Evolutionary conservation across 805 yeast species (phyloP).

Genomic region (Wickerhamiella lipophila): DNA sequence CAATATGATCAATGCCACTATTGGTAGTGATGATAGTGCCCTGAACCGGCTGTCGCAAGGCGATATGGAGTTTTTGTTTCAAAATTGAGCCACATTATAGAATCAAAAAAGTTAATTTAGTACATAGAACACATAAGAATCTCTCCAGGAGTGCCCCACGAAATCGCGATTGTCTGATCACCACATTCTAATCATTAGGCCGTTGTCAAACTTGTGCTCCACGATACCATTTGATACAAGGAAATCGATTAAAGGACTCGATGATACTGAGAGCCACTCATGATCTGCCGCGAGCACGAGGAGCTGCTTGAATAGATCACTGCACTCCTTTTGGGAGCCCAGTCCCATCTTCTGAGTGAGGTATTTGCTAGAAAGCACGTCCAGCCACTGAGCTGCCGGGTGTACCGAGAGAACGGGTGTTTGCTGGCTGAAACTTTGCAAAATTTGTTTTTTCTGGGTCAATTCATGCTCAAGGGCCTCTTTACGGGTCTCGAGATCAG

Average conservation of each 20-base stretch:
- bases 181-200: not conserved
- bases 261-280: not conserved
- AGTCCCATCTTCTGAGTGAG: not conserved
- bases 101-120: too few species aligned
- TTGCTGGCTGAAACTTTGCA: not conserved
- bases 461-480: not conserved
- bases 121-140: too few species aligned
- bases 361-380: not conserved
- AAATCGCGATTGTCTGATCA: too few species aligned
- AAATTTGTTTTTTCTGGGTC: not conserved
- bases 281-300: not conserved
- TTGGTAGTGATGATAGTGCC: constrained; percentile 85
- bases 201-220: not conserved
- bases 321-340: not conserved
- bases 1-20: constrained; percentile 93
- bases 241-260: not conserved
- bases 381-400: not conserved
- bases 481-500: not conserved
- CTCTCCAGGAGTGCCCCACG: too few species aligned
- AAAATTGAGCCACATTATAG: constrained; percentile 36
- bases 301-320: not conserved
- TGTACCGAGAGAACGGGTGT: not conserved
- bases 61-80: constrained; percentile 88
- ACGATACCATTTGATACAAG: not conserved
- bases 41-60: constrained; percentile 80